These are phyloP conservation scores for Pistacia integerrima DNA, from an alignment of 345 rosid genomes.

Conservation along the genomic window DNA sequence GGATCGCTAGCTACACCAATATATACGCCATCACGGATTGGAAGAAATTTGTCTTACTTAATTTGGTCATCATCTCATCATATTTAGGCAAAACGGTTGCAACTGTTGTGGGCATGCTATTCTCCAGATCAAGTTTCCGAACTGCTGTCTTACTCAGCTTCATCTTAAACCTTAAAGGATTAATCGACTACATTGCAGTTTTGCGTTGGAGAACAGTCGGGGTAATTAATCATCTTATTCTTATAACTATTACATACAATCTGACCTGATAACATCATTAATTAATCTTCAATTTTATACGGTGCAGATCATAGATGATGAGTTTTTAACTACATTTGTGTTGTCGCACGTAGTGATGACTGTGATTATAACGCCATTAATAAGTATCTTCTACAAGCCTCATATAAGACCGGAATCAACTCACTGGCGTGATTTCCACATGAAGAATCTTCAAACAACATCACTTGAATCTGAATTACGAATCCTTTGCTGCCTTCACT, in stretches of 20 bases:
- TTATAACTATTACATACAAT: too few species aligned
- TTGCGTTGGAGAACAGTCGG: background rate
- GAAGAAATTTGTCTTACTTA: background rate
- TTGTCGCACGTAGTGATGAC: constrained; percentile 24
- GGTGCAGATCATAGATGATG: constrained; percentile 26
- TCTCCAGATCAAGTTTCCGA: constrained; percentile 1
- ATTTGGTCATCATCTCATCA: background rate
- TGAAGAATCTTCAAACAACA: constrained; percentile 15
- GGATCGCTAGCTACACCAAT: constrained; percentile 12
- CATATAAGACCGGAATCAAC: background rate
- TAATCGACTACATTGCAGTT: constrained; percentile 4
- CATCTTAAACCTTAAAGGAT: constrained; percentile 27
- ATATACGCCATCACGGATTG: background rate
- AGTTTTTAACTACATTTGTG: constrained; percentile 21
- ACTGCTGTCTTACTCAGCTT: constrained; percentile 26
- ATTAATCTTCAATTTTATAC: too few species aligned
- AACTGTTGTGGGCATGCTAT: constrained; percentile 1
- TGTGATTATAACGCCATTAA: constrained; percentile 14
- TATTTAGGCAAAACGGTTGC: constrained; percentile 17
- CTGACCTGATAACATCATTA: too few species aligned
- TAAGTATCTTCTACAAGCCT: constrained; percentile 26
- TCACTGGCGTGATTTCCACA: background rate
- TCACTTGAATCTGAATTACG: constrained; percentile 16
- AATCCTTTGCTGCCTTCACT: constrained; percentile 31
- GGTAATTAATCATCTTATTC: too few species aligned